phyloP scores from a whole-genome alignment of 2,329 filamentous ascomycete genomes.

The Aspergillus phoenicis region DNA sequence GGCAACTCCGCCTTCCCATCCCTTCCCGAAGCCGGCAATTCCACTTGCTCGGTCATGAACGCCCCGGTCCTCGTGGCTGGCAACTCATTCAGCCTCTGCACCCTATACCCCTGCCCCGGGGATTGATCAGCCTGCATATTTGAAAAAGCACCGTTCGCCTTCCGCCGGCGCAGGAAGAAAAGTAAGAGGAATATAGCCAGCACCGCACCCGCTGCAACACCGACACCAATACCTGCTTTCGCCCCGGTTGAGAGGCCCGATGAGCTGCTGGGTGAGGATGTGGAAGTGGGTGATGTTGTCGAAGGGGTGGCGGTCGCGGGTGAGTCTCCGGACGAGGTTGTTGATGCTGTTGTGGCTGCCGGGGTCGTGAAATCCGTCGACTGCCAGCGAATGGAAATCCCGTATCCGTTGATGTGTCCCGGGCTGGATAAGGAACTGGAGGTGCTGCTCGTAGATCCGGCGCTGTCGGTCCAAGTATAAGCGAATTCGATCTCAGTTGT shows the following conservation, averaged over 20 bases:
- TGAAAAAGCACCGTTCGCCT: neutral
- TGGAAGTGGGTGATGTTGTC: neutral
- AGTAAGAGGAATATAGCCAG: neutral
- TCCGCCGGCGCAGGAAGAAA: neutral
- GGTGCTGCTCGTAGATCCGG: neutral
- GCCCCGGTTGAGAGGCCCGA: neutral
- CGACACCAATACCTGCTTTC: neutral
- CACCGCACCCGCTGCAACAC: neutral
- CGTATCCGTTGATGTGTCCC: constrained; percentile 1
- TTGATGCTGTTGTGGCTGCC: neutral
- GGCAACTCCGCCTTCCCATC: neutral
- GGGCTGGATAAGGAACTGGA: neutral
- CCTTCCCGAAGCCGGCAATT: neutral
- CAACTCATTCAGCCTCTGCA: neutral
- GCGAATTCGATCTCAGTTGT: neutral
- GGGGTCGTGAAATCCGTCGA: constrained; percentile 7
- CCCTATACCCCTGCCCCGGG: neutral
- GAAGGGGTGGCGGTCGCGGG: neutral
- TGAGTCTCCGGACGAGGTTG: neutral
- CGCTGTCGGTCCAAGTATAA: neutral
- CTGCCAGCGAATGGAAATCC: constrained; percentile 2
- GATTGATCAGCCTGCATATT: neutral
- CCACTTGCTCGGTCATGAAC: neutral
- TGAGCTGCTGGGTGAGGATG: neutral
- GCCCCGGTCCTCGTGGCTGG: neutral